phyloP scores from a whole-genome alignment of 805 yeast genomes.

The Saccharomycopsis fodiens region DNA sequence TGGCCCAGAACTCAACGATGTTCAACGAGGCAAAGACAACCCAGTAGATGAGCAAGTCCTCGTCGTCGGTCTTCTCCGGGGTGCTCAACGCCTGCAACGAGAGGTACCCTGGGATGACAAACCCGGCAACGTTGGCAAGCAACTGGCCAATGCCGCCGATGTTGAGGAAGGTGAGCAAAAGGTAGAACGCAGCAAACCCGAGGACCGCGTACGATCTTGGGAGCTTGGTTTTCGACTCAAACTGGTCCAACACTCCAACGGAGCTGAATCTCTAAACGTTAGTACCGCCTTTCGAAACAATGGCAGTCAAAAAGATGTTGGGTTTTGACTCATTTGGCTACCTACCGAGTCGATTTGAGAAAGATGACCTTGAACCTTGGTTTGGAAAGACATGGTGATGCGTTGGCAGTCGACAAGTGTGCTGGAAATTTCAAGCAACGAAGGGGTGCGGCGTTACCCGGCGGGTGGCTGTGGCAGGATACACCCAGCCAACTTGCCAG shows the following conservation, averaged over 20 bases:
- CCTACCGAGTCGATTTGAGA: conserved; percentile 22
- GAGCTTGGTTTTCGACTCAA: conserved; percentile 38
- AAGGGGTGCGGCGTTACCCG: too few relatives aligned
- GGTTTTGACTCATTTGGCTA: neutral
- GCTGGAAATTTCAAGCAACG: too few relatives aligned
- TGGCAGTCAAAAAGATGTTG: neutral
- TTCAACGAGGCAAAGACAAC: conserved; percentile 92
- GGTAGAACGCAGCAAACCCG: conserved; percentile 57
- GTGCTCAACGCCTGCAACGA: conserved; percentile 83
- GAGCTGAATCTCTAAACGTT: conserved; percentile 25
- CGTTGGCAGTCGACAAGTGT: neutral
- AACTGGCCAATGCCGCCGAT: conserved; percentile 94
- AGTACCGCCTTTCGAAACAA: conserved; percentile 9
- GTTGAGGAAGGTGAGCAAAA: conserved; percentile 76
- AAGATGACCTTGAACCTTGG: conserved; percentile 17
- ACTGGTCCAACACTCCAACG: conserved; percentile 30
- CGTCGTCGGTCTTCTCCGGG: conserved; percentile 62
- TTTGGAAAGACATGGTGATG: conserved; percentile 15
- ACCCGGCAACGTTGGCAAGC: conserved; percentile 86
- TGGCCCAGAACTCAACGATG: conserved; percentile 93
- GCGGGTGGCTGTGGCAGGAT: too few relatives aligned
- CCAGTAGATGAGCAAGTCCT: conserved; percentile 91
- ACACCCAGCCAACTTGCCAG: too few relatives aligned
- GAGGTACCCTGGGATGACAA: conserved; percentile 82
- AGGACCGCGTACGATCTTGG: conserved; percentile 85